Base-by-base conservation (phyloP, 345 rosid species). In the Sonneratia caseolaris region DNA sequence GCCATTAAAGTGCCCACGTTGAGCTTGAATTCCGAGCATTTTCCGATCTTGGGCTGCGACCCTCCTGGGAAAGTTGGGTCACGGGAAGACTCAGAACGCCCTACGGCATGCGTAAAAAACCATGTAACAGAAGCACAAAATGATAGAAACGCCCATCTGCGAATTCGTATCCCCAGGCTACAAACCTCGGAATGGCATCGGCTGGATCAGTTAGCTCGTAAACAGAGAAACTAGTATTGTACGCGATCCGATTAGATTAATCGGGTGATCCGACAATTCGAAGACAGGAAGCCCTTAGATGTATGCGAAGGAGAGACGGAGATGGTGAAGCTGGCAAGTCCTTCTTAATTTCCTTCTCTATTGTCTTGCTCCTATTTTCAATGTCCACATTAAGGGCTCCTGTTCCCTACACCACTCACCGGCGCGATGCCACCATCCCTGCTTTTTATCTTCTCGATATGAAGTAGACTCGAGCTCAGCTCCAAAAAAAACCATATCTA, bases 401-500 rank as follows among this genome's bases (percentile, higher is more conserved):
- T 77, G 82, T 75, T 75, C 77, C 78, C 77, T 55, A 70, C 64
- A 59, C 36, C 36, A 59, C 13, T 8, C 7, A 59, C 64, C 64
- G 36, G 7, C 64, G 15, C 64, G 21, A 73, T 37, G 37, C 56
- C 72, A n/a, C 72, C 47, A 53, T 38, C 12, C 43, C 15, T 47
- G 51, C 15, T 66, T 67, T 71, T 51, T 35, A 16, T 37, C 43
- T 49, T 18, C 49, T 59, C 53, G 36, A 61, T 37, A 64, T 72
- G 65, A 62, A 78, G 70, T 48, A 19, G 22, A 59, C 7, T 55
- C 59, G 59, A 55, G 59, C 15, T 21, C 64, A 5, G 27, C 64
- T 18, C 22, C 32, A 68, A 82, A 72, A 70, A 70, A 27, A 27
- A 27, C 73, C 75, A 86, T 78, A 84, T 84, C 90, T 79, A 76